Evolutionary conservation across 805 yeast species (phyloP), one percentile per base, ranked within the genome.

Genomic region (Wickerhamomyces kurtzmanii): DNA sequence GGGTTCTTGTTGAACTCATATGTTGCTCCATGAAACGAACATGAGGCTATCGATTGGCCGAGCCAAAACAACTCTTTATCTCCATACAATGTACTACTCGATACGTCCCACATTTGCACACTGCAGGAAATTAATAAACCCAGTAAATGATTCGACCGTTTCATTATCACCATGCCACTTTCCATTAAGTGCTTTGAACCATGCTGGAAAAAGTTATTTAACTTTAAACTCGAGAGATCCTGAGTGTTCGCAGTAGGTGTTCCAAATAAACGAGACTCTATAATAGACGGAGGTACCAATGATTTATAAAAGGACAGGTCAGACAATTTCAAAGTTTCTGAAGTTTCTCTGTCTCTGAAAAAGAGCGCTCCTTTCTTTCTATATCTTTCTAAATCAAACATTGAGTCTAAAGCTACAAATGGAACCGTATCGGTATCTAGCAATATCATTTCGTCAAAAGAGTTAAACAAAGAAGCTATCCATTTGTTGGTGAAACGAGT

Each of bases 351-450:
- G 40, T 68, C 75, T 36, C 59, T 59, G 40, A 65, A 67, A 33
- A 67, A 67, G 10, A 49, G 32, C 2, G 67, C 47, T 5, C 55
- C 52, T 4, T 55, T 44, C 6, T 45, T 42, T 18, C 38, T 32
- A 38, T 51, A 62, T 25, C 50, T 47, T 12, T 43, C 39, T 23
- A 49, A 30, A 11, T 51, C 39, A 37, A 57, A 57, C 13, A 64
- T 67, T 5, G 48, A 36, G 2, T 45, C 49, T 10, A 51, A 44
- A 3, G 62, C 57, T 24, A 55, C 49, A 27, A 67, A 50, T 1
- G 67, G 53, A 2, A 67, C 68, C 2, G 63, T 50, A 39, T 71
- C 77, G 2, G 72, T 71, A 41, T 71, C 78, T 14, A 71, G 31
- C 14, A 70, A 51, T 8, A 71, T 48, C 26, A 59, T 51, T 37